Conservation (phyloP, 75 land plant species). For the Picea glauca region DNA sequence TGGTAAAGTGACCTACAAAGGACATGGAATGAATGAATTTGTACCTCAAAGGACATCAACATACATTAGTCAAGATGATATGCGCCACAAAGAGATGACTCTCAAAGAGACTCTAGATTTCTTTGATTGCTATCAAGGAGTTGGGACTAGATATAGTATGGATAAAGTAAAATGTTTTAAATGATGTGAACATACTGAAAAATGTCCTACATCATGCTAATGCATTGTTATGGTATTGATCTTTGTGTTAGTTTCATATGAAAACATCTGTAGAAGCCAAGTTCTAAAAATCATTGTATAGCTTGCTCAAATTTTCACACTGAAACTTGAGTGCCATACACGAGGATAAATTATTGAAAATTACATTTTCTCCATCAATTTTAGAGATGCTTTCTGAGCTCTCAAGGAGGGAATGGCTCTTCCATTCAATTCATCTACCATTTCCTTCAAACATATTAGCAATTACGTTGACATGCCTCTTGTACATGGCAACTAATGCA, state of each 20-base stretch:
- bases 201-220: not conserved
- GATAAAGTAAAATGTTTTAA: not conserved
- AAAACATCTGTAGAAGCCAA: not conserved
- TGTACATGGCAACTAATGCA: conserved; percentile 5
- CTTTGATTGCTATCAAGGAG: conserved; percentile 66
- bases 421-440: conserved; percentile 27
- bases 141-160: conserved; percentile 64
- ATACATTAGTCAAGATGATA: conserved; percentile 44
- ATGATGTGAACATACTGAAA: not conserved
- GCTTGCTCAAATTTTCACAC: not conserved
- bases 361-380: no score
- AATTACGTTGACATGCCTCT: conserved; percentile 42
- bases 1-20: not conserved
- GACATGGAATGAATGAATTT: not conserved
- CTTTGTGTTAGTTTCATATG: not conserved
- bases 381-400: no score
- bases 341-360: not conserved
- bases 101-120: conserved; percentile 42
- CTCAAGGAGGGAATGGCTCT: conserved; percentile 30
- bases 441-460: conserved; percentile 30
- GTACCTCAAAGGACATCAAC: not conserved
- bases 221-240: not conserved
- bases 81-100: conserved; percentile 70
- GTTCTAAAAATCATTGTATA: not conserved
- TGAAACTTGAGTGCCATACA: not conserved